Evolutionary conservation across 2,329 filamentous ascomycete genomes (phyloP), one percentile per base, ranked within the genome.

Genomic region (Stemphylium lycopersici): DNA sequence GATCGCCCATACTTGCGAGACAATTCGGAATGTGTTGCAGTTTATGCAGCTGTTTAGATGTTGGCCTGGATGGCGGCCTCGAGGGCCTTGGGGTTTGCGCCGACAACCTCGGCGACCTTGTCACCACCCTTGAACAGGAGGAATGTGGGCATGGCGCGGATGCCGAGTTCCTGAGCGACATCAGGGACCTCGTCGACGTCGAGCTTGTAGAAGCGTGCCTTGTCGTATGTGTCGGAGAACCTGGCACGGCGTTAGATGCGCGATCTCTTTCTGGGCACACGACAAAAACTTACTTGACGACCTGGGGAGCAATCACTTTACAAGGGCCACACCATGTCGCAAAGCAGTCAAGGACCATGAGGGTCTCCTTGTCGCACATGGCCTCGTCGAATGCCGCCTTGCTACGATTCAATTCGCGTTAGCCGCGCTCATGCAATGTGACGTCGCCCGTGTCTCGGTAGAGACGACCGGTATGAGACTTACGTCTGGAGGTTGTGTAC

Each of bases 141-240:
- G 80, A 98, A 96, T 24, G 91, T 96, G 51, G 93, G 93, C 92
- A 98, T 96, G 74, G 93, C 92, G 67, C 90, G 87, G 75, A 98
- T 85, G 61, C 85, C 86, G 60, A 95, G 86, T 73, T 95, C 86
- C 69, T 88, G 83, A 29, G 90, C 87, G 44, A 96, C 83, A 1
- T 90, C 87, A 63, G 87, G 81, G 36, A 93, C 80, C 62, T 91
- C 82, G 76, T 97, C 93, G 68, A 97, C 92, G 76, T 98, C 92
- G 73, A 97, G 81, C 84, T 96, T 95, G 84, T 87, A 87, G 79
- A 96, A 97, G 76, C 85, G 81, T 63, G 89, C 83, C 63, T 80
- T 75, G 62, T 83, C 76, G 79, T 84, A 85, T 54, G 78, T 74
- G 38, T 87, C 76, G 69, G 86, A 85, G 76, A 85, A 82, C 61